Evolutionary conservation across 345 rosid species (phyloP).

Genomic region (Eucalyptus pauciflora): DNA sequence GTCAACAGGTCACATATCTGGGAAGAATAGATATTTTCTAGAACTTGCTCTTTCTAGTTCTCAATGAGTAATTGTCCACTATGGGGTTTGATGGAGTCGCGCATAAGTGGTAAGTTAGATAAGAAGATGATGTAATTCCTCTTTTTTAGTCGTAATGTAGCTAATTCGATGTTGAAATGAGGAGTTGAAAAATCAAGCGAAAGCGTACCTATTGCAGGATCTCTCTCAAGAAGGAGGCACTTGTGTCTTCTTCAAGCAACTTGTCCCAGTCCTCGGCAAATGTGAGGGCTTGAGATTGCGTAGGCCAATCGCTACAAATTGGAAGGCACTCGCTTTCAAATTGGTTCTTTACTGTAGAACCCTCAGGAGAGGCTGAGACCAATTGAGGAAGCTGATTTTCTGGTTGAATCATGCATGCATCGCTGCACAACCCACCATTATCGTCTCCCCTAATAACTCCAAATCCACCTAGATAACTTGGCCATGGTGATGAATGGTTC

Average conservation of each 20-base stretch:
- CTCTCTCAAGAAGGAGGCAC: conserved; percentile 56
- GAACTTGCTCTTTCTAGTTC: background rate
- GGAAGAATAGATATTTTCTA: background rate
- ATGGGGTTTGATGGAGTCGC: background rate
- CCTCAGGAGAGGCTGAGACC: conserved; percentile 20
- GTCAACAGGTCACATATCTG: background rate
- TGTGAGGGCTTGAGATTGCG: background rate
- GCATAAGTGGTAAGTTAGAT: background rate
- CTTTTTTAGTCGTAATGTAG: background rate
- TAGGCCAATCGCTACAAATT: background rate
- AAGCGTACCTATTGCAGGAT: conserved; percentile 35
- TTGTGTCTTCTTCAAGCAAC: conserved; percentile 39
- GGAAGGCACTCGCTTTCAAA: background rate
- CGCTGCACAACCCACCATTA: background rate
- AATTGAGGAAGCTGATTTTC: conserved; percentile 32
- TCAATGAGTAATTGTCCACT: background rate
- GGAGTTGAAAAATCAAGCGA: background rate
- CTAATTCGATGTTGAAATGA: background rate
- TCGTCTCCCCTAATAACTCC: background rate
- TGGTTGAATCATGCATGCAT: conserved; percentile 4
- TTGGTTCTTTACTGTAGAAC: background rate
- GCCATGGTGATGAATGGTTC: conserved; percentile 2
- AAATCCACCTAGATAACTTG: background rate
- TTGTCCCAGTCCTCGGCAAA: conserved; percentile 48
- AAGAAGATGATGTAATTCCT: background rate